Conservation (phyloP, 192 early-diverging fungal species). For the Coemansia sp. region DNA sequence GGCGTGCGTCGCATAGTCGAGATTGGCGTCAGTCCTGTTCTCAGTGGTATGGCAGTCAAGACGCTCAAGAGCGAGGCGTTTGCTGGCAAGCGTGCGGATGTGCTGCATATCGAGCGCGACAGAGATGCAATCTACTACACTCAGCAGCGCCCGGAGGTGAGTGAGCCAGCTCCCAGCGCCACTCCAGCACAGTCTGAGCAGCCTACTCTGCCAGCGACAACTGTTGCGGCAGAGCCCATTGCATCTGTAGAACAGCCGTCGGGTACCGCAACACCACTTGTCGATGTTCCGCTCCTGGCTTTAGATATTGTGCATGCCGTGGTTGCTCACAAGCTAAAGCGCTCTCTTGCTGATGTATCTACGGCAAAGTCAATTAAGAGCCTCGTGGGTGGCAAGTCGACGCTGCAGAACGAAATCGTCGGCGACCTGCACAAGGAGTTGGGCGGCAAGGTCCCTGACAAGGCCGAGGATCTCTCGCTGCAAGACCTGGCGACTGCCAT, state of each 20-base stretch:
- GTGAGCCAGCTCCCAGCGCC: not conserved
- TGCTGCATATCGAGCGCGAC: conserved; percentile 25
- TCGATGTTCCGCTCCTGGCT: conserved; percentile 76
- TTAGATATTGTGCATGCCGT: conserved; percentile 75
- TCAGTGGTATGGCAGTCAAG: conserved; percentile 86
- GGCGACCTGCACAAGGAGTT: conserved; percentile 96
- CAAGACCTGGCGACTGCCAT: conserved; percentile 76
- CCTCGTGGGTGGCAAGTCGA: conserved; percentile 86
- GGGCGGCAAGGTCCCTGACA: conserved; percentile 81
- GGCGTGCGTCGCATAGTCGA: conserved; percentile 84
- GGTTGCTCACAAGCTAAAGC: conserved; percentile 89
- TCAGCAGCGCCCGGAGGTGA: not conserved
- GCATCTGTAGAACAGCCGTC: not conserved
- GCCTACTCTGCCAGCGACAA: conserved; percentile 44
- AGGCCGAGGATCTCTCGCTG: conserved; percentile 88
- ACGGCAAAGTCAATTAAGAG: conserved; percentile 68
- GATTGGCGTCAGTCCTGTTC: conserved; percentile 82
- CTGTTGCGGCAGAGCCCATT: conserved; percentile 46
- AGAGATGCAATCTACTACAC: conserved; percentile 23
- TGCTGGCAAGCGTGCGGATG: not conserved
- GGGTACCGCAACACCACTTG: conserved; percentile 49
- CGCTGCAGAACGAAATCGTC: conserved; percentile 95
- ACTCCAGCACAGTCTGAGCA: not conserved
- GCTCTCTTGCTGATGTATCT: conserved; percentile 76
- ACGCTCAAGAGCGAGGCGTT: not conserved